Conservation (phyloP, 164 flowering plant species). For the Tinospora cordifolia region DNA sequence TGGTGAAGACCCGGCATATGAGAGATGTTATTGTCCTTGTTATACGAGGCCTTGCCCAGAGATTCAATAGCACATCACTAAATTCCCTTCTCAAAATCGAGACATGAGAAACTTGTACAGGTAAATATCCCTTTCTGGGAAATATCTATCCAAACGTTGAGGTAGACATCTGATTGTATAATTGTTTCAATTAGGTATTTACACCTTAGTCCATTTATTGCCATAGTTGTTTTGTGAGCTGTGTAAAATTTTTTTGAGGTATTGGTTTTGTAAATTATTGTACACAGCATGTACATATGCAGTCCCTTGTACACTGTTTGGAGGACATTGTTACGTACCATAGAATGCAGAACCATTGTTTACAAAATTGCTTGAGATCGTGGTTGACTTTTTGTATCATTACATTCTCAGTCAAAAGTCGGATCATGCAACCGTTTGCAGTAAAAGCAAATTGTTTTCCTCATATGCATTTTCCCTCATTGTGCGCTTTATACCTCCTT, state of each 20-base stretch:
- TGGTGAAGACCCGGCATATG: slow-evolving; percentile 81
- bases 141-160: neutral
- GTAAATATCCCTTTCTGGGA: neutral
- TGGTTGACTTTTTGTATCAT: no score
- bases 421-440: no score
- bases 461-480: no score
- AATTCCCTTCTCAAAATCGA: slow-evolving; percentile 77
- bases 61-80: slow-evolving; percentile 93
- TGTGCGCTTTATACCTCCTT: no score
- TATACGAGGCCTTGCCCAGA: slow-evolving; percentile 84
- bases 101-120: slow-evolving; percentile 22
- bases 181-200: neutral
- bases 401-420: no score
- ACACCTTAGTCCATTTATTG: neutral
- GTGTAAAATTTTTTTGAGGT: neutral
- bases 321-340: neutral
- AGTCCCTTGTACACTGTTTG: neutral
- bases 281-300: neutral
- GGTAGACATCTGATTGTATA: neutral
- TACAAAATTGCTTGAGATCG: no score
- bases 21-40: slow-evolving; percentile 86
- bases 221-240: neutral
- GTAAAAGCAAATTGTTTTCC: no score
- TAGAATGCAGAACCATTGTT: neutral
- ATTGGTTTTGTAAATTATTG: neutral